Percentiles rank a stretch among this genome's conserved stretches.
Evolutionary conservation across 345 rosid species (phyloP).

Genomic region (Erodium maritimum): DNA sequence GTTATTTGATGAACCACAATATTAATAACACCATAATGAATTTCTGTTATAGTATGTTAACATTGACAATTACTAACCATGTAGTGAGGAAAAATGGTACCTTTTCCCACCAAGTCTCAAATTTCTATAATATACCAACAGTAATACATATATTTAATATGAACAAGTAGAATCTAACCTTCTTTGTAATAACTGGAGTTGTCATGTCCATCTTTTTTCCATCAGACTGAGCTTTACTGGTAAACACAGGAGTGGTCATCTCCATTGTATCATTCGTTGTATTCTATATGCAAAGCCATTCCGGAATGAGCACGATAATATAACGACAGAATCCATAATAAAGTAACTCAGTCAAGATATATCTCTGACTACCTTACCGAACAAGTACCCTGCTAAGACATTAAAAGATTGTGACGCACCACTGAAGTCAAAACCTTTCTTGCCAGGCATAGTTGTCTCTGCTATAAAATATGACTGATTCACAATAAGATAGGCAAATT

Average conservation of each 20-base stretch:
- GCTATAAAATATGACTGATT: conserved; percentile 67
- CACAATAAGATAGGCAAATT: too few species aligned
- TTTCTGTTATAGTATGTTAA: too few species aligned
- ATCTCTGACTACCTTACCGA: conserved; percentile 65
- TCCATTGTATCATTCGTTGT: conserved; percentile 53
- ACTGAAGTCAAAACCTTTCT: conserved; percentile 56
- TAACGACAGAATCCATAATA: background rate
- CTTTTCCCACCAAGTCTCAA: background rate
- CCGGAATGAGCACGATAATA: conserved; percentile 3
- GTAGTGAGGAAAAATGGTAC: too few species aligned
- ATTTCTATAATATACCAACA: background rate
- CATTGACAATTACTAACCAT: too few species aligned
- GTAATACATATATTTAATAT: background rate
- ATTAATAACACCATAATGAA: too few species aligned
- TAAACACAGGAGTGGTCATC: conserved; percentile 87
- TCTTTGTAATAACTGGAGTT: conserved; percentile 70
- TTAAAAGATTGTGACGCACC: conserved; percentile 49
- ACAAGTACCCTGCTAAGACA: conserved; percentile 52
- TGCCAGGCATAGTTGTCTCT: conserved; percentile 76
- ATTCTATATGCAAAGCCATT: conserved; percentile 34
- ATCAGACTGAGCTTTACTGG: conserved; percentile 41
- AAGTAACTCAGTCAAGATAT: background rate
- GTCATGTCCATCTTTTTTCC: conserved; percentile 93
- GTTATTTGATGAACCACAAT: too few species aligned
- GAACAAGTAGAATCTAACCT: conserved; percentile 24